Conservation (phyloP, 495 filamentous ascomycete species). For the Hypoxylon trugodes region DNA sequence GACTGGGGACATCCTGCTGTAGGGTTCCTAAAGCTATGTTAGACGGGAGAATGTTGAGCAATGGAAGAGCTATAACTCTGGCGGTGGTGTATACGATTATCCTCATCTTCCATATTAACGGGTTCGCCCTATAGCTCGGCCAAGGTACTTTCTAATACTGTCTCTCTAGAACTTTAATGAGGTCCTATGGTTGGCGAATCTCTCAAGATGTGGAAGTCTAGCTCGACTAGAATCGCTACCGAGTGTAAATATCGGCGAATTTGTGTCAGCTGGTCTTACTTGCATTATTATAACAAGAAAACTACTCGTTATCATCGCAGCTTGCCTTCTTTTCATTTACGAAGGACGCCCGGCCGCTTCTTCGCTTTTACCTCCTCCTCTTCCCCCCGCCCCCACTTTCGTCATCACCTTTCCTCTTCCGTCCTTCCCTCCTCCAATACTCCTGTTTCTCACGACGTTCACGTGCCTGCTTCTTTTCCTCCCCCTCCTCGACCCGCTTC, state of each 20-base stretch:
- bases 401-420: slow-evolving; percentile 78
- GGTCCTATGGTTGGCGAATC: no score
- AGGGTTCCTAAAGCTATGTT: not conserved
- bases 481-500: slow-evolving; percentile 78
- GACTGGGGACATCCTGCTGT: not conserved
- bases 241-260: no score
- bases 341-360: no score
- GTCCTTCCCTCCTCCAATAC: slow-evolving; percentile 94
- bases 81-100: not conserved
- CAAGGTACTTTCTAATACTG: no score
- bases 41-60: not conserved
- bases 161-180: no score
- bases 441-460: slow-evolving; percentile 93
- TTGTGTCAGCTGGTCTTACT: no score
- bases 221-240: no score
- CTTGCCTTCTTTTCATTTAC: no score
- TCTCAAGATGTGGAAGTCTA: no score
- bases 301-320: no score
- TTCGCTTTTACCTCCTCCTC: slow-evolving; percentile 64
- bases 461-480: slow-evolving; percentile 80
- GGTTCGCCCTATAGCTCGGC: no score
- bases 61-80: not conserved
- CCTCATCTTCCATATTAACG: not conserved
- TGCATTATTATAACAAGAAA: no score
- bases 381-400: slow-evolving; percentile 73